phyloP scores from a whole-genome alignment of 202 grass and related monocot genomes.

The Saccharum hybrid region DNA sequence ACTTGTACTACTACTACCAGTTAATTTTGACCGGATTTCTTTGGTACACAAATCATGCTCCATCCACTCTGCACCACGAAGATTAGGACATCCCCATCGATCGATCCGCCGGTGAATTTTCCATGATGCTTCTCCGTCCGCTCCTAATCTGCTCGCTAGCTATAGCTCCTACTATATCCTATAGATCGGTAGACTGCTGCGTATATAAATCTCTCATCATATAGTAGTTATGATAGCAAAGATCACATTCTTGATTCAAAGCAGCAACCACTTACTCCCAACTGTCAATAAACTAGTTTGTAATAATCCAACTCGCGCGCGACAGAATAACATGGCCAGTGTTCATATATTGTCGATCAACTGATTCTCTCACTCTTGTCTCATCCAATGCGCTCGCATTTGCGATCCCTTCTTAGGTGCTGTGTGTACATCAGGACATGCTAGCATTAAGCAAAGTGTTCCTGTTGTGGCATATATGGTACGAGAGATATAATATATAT shows the following conservation, averaged over 20 bases:
- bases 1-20: constrained; percentile 38
- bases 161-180: constrained; percentile 25
- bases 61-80: neutral
- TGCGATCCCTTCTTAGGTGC: constrained; percentile 38
- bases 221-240: constrained; percentile 51
- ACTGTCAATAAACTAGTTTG: constrained; percentile 53
- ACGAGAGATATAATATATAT: constrained; percentile 53
- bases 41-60: constrained; percentile 38
- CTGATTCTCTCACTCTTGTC: constrained; percentile 26
- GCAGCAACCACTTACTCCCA: constrained; percentile 59
- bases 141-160: constrained; percentile 43
- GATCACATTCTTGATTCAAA: constrained; percentile 68
- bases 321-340: constrained; percentile 58
- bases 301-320: constrained; percentile 8
- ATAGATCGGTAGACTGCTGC: neutral
- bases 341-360: constrained; percentile 48
- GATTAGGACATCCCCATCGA: no score
- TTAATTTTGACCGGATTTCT: constrained; percentile 54
- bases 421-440: constrained; percentile 14
- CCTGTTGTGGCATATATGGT: constrained; percentile 29
- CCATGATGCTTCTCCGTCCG: constrained; percentile 41
- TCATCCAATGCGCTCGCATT: constrained; percentile 44
- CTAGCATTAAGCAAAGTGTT: constrained; percentile 57
- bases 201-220: no score
- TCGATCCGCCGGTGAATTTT: constrained; percentile 43